Evolutionary conservation across 208 protist species (phyloP), one percentile per base, ranked within the genome.

Genomic region (Wallacemonas rigidus): DNA sequence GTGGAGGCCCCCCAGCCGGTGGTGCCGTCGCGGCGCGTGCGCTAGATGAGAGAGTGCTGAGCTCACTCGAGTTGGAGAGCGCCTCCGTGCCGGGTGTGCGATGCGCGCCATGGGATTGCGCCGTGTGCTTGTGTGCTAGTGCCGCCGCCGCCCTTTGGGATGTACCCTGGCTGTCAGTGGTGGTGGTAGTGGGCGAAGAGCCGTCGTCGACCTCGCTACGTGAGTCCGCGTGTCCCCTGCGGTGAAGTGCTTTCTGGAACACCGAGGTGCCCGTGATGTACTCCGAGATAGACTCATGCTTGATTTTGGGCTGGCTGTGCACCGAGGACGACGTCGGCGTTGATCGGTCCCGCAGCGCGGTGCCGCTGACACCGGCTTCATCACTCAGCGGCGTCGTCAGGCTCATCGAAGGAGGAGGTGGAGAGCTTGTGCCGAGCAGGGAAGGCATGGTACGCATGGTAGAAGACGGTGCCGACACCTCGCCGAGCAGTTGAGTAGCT

Each of bases 191-290:
- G 26, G 26, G 26, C 26, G 26, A 26, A 26, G 26, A 26, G 26
- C 26, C 26, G 26, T 26, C 26, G 26, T 26, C 26, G 26, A 26
- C 26, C 26, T 26, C 26, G 26, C 26, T 26, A 26, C 26, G 26
- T 26, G 26, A 26, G 26, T 5, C 41, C 61, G 2, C 47, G 58
- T 47, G 51, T 47, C 14, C 36, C 53, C 64, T 7, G 63, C 67
- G 67, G 41, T 67, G n/a, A 15, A 80, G 61, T 1, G 75, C 82
- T 2, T 67, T 62, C 47, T 85, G 53, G 55, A 81, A 91, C 44
- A 79, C 71, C 1, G 83, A 58, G 1, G 86, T 87, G n/a, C 76
- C 67, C n/a, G 72, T 78, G 71, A 91, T 86, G 71, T 88, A 91
- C n/a, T 91, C 86, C 40, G 81, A 68, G 63, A 91, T 88, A 35